Evolutionary conservation across 306 rosid species (phyloP).

Genomic region (Arachis stenosperma): DNA sequence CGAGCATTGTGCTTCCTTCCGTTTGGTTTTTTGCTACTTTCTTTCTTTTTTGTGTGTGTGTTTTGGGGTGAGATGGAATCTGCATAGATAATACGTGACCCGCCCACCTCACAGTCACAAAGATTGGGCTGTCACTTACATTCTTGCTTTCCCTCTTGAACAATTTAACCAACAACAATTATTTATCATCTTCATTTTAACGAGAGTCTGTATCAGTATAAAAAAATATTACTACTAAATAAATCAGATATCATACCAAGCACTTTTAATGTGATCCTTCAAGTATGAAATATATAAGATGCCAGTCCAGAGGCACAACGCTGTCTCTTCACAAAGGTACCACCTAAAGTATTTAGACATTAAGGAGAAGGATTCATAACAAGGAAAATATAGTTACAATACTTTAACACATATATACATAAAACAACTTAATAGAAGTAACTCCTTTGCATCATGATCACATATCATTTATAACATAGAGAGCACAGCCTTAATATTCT

Average conservation of each 20-base stretch:
- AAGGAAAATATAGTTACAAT: conserved; percentile 3
- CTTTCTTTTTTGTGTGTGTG: too few relatives aligned
- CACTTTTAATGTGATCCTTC: conserved; percentile 62
- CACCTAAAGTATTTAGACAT: conserved; percentile 66
- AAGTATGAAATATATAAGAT: conserved; percentile 75
- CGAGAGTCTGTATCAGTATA: too few relatives aligned
- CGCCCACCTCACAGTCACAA: too few relatives aligned
- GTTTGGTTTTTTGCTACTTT: too few relatives aligned
- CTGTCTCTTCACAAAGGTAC: conserved; percentile 91
- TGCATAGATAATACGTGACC: too few relatives aligned
- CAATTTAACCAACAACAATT: too few relatives aligned
- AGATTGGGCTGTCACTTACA: too few relatives aligned
- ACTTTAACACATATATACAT: too few relatives aligned
- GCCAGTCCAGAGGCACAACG: conserved; percentile 90
- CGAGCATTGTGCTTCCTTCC: background rate
- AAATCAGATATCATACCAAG: conserved; percentile 69
- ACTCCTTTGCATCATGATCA: conserved; percentile 10
- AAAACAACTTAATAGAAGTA: conserved; percentile 13
- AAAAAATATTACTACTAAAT: conserved; percentile 26
- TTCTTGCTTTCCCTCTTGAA: too few relatives aligned
- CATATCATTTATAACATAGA: background rate
- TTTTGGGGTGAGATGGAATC: too few relatives aligned
- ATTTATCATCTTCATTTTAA: too few relatives aligned
- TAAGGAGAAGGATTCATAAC: conserved; percentile 27
- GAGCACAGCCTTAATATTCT: conserved; percentile 32